Percentiles rank a stretch among this genome's conserved stretches.
Conservation (phyloP, 148 eudicot species). For the Rhododendron vialii region DNA sequence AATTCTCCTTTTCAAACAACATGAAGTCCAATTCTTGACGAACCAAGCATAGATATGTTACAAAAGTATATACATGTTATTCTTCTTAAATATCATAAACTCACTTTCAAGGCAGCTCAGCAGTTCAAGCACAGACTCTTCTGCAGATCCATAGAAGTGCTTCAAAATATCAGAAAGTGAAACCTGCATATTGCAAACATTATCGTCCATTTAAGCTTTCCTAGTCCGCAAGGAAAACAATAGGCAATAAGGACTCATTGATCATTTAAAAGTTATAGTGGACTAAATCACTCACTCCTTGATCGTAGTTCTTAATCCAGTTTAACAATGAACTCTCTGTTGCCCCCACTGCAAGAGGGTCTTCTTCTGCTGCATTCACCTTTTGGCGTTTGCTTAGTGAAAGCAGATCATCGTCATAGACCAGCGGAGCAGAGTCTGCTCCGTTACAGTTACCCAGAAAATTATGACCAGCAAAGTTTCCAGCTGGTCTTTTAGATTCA, state of each 20-base stretch:
- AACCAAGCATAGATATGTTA: conserved; percentile 11
- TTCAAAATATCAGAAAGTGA: conserved; percentile 38
- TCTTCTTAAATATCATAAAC: conserved; percentile 55
- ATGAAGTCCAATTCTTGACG: neutral
- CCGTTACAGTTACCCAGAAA: conserved; percentile 1
- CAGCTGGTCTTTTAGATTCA: conserved; percentile 9
- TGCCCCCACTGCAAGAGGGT: conserved; percentile 25
- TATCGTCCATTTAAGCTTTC: neutral
- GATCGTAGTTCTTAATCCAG: conserved; percentile 39
- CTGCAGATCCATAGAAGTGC: conserved; percentile 49
- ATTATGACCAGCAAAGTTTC: conserved; percentile 9
- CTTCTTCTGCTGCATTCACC: conserved; percentile 28
- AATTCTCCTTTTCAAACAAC: neutral
- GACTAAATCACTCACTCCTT: conserved; percentile 50
- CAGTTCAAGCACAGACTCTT: conserved; percentile 38
- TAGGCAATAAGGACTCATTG: neutral
- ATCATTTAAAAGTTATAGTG: neutral
- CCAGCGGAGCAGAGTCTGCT: neutral
- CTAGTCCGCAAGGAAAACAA: neutral
- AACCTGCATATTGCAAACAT: conserved; percentile 38
- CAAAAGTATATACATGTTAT: conserved; percentile 43
- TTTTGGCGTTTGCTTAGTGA: conserved; percentile 46
- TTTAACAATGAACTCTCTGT: conserved; percentile 42
- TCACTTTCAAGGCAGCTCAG: conserved; percentile 53
- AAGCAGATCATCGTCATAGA: conserved; percentile 8